Conservation (phyloP, 2,329 filamentous ascomycete species). For the Keithomyces neogunnii region DNA sequence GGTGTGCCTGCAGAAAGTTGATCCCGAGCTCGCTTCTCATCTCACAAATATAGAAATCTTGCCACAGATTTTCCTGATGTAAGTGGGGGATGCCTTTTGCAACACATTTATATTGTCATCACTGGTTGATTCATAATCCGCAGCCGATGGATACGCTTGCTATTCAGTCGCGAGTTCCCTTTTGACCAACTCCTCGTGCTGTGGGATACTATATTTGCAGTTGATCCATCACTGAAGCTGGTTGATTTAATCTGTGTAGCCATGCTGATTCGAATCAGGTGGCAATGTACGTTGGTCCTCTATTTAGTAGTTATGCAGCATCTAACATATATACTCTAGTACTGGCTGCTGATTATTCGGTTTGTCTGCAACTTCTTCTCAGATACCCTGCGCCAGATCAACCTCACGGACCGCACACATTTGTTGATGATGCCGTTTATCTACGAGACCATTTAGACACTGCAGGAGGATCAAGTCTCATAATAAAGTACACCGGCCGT, state of each 20-base stretch:
- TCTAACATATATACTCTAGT: slow-evolving; percentile 41
- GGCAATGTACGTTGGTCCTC: slow-evolving; percentile 57
- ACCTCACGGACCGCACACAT: slow-evolving; percentile 61
- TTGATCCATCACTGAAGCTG: slow-evolving; percentile 70
- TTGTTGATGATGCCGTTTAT: slow-evolving; percentile 79
- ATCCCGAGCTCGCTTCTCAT: slow-evolving; percentile 76
- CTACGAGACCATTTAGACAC: slow-evolving; percentile 56
- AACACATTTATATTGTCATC: slow-evolving; percentile 1
- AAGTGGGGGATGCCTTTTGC: slow-evolving; percentile 18
- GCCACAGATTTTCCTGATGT: slow-evolving; percentile 97
- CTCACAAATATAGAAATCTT: slow-evolving; percentile 77
- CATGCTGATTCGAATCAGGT: slow-evolving; percentile 87
- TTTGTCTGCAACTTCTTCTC: slow-evolving; percentile 71
- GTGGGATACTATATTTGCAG: slow-evolving; percentile 87
- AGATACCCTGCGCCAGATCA: slow-evolving; percentile 66
- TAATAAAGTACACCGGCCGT: slow-evolving; percentile 61
- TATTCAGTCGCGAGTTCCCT: slow-evolving; percentile 89
- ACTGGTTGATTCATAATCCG: not conserved
- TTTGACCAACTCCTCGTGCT: slow-evolving; percentile 76
- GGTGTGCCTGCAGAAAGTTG: slow-evolving; percentile 65
- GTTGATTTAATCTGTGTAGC: slow-evolving; percentile 88
- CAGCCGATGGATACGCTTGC: slow-evolving; percentile 84
- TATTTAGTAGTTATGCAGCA: not conserved
- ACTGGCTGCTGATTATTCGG: slow-evolving; percentile 78
- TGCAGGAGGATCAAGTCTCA: slow-evolving; percentile 55